A percentile compares a stretch with the other conserved stretches of the same genome.
Evolutionary conservation across 2,329 filamentous ascomycete genomes (phyloP).

Genomic region (Coniochaeta ligniaria): DNA sequence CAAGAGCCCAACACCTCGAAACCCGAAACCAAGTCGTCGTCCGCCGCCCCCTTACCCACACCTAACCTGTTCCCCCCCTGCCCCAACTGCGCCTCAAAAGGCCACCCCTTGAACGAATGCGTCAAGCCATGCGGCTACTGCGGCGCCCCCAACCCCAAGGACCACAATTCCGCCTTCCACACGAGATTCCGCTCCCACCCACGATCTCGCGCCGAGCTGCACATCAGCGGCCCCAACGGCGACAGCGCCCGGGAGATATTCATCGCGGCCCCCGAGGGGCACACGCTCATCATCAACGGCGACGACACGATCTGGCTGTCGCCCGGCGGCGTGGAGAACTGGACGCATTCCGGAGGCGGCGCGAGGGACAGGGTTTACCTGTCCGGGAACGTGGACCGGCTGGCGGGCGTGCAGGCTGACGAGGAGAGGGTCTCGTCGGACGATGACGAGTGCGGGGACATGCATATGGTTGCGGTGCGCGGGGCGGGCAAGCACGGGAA

Average conservation of each 20-base stretch:
- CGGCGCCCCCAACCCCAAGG: constrained; percentile 13
- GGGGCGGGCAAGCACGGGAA: neutral
- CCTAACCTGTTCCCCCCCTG: constrained; percentile 12
- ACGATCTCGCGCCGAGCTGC: neutral
- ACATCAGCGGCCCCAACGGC: neutral
- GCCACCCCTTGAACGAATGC: constrained; percentile 19
- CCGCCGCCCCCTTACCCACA: no score
- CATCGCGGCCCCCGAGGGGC: neutral
- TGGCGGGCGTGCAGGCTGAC: no score
- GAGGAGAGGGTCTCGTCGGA: no score
- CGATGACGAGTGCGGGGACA: neutral
- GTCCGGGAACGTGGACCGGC: neutral
- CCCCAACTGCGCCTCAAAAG: constrained; percentile 20
- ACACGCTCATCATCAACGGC: neutral
- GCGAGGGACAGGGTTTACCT: neutral
- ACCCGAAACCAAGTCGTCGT: no score
- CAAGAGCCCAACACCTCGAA: no score
- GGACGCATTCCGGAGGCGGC: neutral
- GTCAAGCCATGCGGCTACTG: constrained; percentile 24
- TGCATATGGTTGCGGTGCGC: neutral
- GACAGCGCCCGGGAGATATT: neutral
- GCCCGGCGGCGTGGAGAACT: neutral
- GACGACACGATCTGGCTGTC: neutral
- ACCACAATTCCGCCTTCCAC: neutral
- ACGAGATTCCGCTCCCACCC: neutral